A percentile compares a stretch with the other conserved stretches of the same genome.
Conservation (phyloP, 768 basidiomycete genomes). For the Daedaleopsis nitida region DNA sequence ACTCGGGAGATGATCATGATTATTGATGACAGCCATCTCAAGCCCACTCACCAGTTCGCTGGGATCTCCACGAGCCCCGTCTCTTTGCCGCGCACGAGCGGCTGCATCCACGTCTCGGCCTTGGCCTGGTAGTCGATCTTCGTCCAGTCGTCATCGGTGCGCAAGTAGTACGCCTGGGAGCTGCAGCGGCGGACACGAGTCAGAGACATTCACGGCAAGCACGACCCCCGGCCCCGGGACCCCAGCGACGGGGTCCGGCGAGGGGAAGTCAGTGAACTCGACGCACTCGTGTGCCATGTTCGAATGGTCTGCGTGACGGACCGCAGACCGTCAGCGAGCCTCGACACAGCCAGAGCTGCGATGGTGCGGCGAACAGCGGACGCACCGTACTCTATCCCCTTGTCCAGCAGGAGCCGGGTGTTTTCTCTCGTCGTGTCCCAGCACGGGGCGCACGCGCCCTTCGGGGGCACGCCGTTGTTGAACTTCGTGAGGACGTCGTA, state of each 20-base stretch:
- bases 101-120: conserved; percentile 75
- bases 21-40: no score
- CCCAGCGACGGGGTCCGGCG: background rate
- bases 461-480: conserved; percentile 58
- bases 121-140: conserved; percentile 63
- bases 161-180: conserved; percentile 68
- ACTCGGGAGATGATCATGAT: background rate
- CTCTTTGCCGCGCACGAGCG: conserved; percentile 59
- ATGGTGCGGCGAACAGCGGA: background rate
- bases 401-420: conserved; percentile 61
- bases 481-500: conserved; percentile 66
- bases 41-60: conserved; percentile 65
- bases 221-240: no score
- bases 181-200: conserved; percentile 20
- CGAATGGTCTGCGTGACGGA: conserved; percentile 48
- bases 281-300: conserved; percentile 55
- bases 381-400: conserved; percentile 74
- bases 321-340: background rate
- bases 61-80: conserved; percentile 68
- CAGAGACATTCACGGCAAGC: background rate
- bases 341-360: background rate
- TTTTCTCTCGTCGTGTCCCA: conserved; percentile 78
- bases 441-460: conserved; percentile 75
- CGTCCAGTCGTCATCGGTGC: conserved; percentile 70
- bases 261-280: no score